phyloP scores from a whole-genome alignment of 2,329 filamentous ascomycete species.

The Fusarium staphyleae region DNA sequence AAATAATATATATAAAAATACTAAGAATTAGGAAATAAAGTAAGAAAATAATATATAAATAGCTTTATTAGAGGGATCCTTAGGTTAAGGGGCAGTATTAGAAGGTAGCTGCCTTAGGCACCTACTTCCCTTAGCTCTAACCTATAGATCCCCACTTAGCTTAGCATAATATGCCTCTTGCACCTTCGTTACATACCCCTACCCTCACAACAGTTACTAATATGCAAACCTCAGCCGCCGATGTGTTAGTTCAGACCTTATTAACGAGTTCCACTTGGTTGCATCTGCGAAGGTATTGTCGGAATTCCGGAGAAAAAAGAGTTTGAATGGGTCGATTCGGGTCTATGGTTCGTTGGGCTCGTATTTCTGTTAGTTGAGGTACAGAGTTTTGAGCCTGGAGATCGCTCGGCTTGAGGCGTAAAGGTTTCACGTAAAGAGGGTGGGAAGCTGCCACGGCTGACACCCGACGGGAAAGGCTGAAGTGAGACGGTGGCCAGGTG shows the following conservation, averaged over 20 bases:
- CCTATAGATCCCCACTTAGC: too few species aligned
- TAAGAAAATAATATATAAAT: too few species aligned
- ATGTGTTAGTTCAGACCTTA: slow-evolving; percentile 6
- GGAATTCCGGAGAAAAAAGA: not conserved
- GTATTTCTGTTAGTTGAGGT: not conserved
- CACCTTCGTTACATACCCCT: too few species aligned
- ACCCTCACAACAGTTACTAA: too few species aligned
- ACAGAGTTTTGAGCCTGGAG: slow-evolving; percentile 3
- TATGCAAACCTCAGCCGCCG: slow-evolving; percentile 24
- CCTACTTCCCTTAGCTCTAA: too few species aligned
- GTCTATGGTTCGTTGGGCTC: not conserved
- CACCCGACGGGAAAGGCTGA: slow-evolving; percentile 31
- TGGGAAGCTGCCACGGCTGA: slow-evolving; percentile 9
- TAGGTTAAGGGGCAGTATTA: too few species aligned
- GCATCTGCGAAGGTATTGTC: slow-evolving; percentile 18
- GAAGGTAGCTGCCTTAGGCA: too few species aligned
- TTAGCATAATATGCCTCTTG: too few species aligned
- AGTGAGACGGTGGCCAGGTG: slow-evolving; percentile 16
- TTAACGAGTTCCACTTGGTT: slow-evolving; percentile 19
- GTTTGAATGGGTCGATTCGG: not conserved
- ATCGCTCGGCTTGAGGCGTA: slow-evolving; percentile 5
- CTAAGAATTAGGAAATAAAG: too few species aligned
- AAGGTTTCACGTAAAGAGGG: slow-evolving; percentile 10
- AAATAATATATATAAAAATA: too few species aligned
- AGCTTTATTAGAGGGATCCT: too few species aligned